These are phyloP conservation scores for Peronosclerospora sorghi DNA, from an alignment of 352 stramenopile genomes.

Conservation along the genomic window DNA sequence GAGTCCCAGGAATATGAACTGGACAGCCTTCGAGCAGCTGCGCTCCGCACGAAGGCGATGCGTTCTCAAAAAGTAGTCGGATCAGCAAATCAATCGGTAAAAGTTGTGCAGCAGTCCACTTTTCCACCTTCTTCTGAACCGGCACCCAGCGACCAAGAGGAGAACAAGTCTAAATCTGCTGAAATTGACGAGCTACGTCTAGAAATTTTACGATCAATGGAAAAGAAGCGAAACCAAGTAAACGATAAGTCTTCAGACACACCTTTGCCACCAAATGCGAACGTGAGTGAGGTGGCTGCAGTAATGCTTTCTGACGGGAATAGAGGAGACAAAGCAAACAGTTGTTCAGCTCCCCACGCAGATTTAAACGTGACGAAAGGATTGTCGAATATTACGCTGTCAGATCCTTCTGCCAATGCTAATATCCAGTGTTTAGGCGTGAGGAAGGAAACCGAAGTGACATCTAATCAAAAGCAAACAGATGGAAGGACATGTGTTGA, in stretches of 20 bases:
- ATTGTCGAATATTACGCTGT: not conserved
- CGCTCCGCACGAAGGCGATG: slow-evolving; percentile 56
- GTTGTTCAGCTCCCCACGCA: not conserved
- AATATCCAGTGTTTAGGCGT: not conserved
- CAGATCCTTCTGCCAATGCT: not conserved
- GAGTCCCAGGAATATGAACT: slow-evolving; percentile 35
- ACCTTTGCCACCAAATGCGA: not conserved
- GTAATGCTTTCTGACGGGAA: not conserved
- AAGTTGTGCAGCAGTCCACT: not conserved
- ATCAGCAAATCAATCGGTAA: not conserved
- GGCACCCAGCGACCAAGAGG: not conserved
- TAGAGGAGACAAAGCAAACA: not conserved
- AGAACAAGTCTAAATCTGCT: slow-evolving; percentile 8
- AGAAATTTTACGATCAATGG: slow-evolving; percentile 40
- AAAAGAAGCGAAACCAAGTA: slow-evolving; percentile 18
- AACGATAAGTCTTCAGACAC: slow-evolving; percentile 5
- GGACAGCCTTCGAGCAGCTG: slow-evolving; percentile 53
- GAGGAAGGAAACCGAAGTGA: slow-evolving; percentile 4
- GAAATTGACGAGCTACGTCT: slow-evolving; percentile 32
- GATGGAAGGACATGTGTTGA: not conserved
- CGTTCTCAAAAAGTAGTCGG: slow-evolving; percentile 7
- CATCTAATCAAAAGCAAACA: slow-evolving; percentile 1
- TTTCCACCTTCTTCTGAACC: slow-evolving; percentile 2
- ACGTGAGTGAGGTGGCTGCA: not conserved
- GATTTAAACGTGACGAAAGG: not conserved